These are phyloP conservation scores for Phytophthora kernoviae DNA, from an alignment of 352 stramenopile species.

Conservation along the genomic window DNA sequence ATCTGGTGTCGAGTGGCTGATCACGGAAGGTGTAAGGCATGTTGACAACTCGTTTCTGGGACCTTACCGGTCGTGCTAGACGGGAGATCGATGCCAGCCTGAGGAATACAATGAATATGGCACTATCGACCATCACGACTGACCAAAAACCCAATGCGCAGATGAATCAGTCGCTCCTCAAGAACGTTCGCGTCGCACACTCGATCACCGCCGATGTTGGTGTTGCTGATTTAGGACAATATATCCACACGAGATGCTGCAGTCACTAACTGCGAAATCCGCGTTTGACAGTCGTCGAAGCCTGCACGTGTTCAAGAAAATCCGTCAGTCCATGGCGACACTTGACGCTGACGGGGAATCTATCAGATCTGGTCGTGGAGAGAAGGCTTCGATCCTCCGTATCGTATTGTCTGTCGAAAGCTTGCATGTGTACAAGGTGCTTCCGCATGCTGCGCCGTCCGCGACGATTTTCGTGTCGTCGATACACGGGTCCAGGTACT, in stretches of 20 bases:
- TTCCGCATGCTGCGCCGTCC: constrained; percentile 53
- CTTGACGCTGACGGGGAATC: constrained; percentile 13
- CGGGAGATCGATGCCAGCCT: constrained; percentile 26
- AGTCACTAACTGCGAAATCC: constrained; percentile 15
- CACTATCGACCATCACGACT: constrained; percentile 29
- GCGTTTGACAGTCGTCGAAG: constrained; percentile 14
- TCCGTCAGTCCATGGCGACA: background rate
- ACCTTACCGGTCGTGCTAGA: constrained; percentile 37
- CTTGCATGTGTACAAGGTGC: constrained; percentile 61
- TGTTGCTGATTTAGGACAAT: constrained; percentile 34
- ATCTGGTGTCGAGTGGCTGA: constrained; percentile 24
- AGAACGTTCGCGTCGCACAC: constrained; percentile 30
- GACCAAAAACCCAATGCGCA: constrained; percentile 38
- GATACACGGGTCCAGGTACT: constrained; percentile 58
- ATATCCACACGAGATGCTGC: constrained; percentile 34
- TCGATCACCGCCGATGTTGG: constrained; percentile 31
- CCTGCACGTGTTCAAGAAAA: constrained; percentile 22
- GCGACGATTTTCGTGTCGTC: constrained; percentile 51
- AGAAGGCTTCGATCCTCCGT: constrained; percentile 9
- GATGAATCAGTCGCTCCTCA: constrained; percentile 27
- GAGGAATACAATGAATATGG: constrained; percentile 36
- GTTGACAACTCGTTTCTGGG: constrained; percentile 46
- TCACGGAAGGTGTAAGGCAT: constrained; percentile 50
- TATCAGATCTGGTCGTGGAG: constrained; percentile 13
- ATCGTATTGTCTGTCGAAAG: constrained; percentile 38